Evolutionary conservation across 495 filamentous ascomycete species (phyloP), one percentile per base, ranked within the genome.

Genomic region (Copromyces sp.): DNA sequence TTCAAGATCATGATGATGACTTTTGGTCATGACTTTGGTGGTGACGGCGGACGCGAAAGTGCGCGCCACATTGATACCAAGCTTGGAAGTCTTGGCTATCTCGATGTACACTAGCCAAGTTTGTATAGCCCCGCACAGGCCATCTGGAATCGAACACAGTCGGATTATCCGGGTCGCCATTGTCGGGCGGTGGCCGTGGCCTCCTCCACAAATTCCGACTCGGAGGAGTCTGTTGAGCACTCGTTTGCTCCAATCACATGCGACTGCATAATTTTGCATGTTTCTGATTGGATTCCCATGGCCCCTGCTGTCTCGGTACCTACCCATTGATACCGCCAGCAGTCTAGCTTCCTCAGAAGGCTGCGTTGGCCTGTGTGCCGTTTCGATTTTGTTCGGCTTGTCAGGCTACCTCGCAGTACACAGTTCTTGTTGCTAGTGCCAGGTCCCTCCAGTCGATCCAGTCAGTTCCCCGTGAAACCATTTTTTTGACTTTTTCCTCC

Each of bases 221-320:
- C 53, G 53, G 53, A 35, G 53, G 45, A 53, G 45, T 24, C 45
- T 53, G 45, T 53, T 53, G 20, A 29, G 45, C 20, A 4, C 5
- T 37, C 35, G 53, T 61, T 35, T 61, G 53, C 29, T 35, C 53
- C 53, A 61, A 61, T 61, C 53, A 61, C 47, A 71, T 24, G 70
- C 32, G n/a, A 12, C 9, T 35, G 75, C 42, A 68, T 73, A 24
- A 73, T 73, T 76, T 65, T 39, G 74, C 37, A 3, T 5, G 4
- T 2, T 16, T 29, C 9, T 71, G 69, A 77, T 78, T 78, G 77
- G 77, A 39, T 47, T 44, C 14, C 1, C 1, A 17, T 40, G 39
- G 39, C 39, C 39, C 39, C 39, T 40, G 39, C 39, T 40, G 35
- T 40, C 39, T 40, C 39, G 39, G 39, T 40, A 40, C 39, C 16